Percentiles rank a stretch among this genome's conserved stretches.
Evolutionary conservation across 768 basidiomycete species (phyloP).

Genomic region (Termitomyces titanicus): DNA sequence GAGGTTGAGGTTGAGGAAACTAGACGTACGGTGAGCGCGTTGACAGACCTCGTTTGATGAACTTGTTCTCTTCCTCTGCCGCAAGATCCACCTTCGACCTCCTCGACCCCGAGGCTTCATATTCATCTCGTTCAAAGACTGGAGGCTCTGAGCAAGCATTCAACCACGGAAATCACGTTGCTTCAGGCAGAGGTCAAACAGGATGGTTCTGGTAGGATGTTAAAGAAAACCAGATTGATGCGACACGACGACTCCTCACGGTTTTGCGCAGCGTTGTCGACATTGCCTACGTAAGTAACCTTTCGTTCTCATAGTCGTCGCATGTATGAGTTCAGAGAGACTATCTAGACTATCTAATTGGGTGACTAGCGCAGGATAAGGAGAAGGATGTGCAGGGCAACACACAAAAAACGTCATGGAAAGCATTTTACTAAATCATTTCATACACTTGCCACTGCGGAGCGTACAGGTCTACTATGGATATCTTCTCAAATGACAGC

Average conservation of each 20-base stretch:
- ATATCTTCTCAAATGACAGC: slow-evolving; percentile 69
- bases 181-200: not conserved
- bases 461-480: slow-evolving; percentile 39
- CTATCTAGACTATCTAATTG: slow-evolving; percentile 14
- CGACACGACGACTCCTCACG: slow-evolving; percentile 43
- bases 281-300: not conserved
- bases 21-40: slow-evolving; percentile 11
- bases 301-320: not conserved
- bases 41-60: slow-evolving; percentile 77
- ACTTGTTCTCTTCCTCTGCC: slow-evolving; percentile 84
- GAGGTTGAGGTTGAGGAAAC: not conserved
- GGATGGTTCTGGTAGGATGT: not conserved
- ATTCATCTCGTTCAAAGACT: not conserved
- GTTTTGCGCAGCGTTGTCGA: slow-evolving; percentile 12
- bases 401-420: slow-evolving; percentile 8
- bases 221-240: slow-evolving; percentile 21
- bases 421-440: no score
- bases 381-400: slow-evolving; percentile 7
- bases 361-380: slow-evolving; percentile 12
- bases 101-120: slow-evolving; percentile 59
- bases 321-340: slow-evolving; percentile 1
- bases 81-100: slow-evolving; percentile 76
- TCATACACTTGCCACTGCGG: slow-evolving; percentile 12
- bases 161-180: not conserved
- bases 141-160: not conserved